phyloP scores from a whole-genome alignment of 73 alveolate species.

The Paramecium octaurelia region DNA sequence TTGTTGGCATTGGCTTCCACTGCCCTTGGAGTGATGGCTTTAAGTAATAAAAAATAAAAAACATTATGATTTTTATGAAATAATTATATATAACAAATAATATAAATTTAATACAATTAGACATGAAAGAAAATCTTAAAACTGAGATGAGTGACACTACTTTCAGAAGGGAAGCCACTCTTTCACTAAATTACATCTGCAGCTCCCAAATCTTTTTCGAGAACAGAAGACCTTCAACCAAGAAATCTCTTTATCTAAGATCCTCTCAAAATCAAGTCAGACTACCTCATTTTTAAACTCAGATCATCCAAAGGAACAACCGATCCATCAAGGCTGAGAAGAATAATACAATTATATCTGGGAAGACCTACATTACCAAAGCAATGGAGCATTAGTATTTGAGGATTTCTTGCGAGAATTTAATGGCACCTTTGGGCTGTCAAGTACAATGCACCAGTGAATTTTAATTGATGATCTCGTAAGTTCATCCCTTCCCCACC shows the following conservation, averaged over 20 bases:
- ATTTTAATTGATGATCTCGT: background rate
- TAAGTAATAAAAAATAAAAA: background rate
- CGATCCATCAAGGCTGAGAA: background rate
- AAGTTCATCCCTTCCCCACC: background rate
- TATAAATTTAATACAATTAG: background rate
- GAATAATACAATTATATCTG: background rate
- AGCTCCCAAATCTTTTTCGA: background rate
- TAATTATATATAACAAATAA: background rate
- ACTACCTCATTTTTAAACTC: background rate
- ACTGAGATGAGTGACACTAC: background rate
- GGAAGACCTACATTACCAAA: background rate
- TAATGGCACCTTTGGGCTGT: background rate
- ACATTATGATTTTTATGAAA: background rate
- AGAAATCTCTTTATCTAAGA: background rate
- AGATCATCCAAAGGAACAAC: background rate
- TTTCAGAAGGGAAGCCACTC: background rate
- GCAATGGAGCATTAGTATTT: constrained; percentile 2
- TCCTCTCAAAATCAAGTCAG: background rate
- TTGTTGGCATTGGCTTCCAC: background rate
- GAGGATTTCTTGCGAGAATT: background rate
- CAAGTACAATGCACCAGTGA: background rate
- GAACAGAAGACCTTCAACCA: background rate
- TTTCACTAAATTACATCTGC: background rate
- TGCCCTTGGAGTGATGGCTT: background rate
- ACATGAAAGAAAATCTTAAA: background rate